A percentile compares a stretch with the other conserved stretches of the same genome.
Conservation (phyloP, 2,329 filamentous ascomycete genomes). For the Xylaria sp. region DNA sequence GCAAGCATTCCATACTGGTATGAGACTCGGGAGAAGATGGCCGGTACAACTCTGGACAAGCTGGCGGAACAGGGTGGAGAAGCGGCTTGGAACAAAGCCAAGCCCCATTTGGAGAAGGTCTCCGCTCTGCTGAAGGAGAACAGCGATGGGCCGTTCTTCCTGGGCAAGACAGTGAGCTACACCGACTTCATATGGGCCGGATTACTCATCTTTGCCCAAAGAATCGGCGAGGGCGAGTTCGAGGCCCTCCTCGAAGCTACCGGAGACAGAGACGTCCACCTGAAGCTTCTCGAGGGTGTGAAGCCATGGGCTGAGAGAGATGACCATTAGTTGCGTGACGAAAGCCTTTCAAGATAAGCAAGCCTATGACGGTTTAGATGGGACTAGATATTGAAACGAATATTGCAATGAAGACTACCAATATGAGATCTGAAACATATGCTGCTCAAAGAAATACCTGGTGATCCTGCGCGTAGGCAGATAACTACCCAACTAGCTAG, state of each 20-base stretch:
- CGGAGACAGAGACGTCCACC: slow-evolving; percentile 43
- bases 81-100: slow-evolving; percentile 48
- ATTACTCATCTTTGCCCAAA: slow-evolving; percentile 41
- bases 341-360: not conserved
- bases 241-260: slow-evolving; percentile 41
- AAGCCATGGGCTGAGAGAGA: slow-evolving; percentile 46
- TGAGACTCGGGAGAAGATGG: slow-evolving; percentile 48
- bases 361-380: not conserved
- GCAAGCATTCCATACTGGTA: slow-evolving; percentile 58
- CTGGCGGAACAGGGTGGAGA: slow-evolving; percentile 52
- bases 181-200: slow-evolving; percentile 61
- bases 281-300: slow-evolving; percentile 44
- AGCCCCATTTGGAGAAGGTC: slow-evolving; percentile 39
- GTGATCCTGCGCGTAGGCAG: too few relatives aligned
- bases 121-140: slow-evolving; percentile 57
- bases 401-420: too few relatives aligned
- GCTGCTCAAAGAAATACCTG: too few relatives aligned
- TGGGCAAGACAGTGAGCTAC: slow-evolving; percentile 58
- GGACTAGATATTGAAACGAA: not conserved
- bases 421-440: too few relatives aligned
- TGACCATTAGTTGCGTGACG: slow-evolving; percentile 34
- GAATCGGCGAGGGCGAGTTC: slow-evolving; percentile 40
- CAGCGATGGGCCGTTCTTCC: slow-evolving; percentile 61
- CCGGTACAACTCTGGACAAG: slow-evolving; percentile 58
- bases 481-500: too few relatives aligned